Base-by-base conservation (phyloP, 331 rosid species). In the Spiraea crenata region DNA sequence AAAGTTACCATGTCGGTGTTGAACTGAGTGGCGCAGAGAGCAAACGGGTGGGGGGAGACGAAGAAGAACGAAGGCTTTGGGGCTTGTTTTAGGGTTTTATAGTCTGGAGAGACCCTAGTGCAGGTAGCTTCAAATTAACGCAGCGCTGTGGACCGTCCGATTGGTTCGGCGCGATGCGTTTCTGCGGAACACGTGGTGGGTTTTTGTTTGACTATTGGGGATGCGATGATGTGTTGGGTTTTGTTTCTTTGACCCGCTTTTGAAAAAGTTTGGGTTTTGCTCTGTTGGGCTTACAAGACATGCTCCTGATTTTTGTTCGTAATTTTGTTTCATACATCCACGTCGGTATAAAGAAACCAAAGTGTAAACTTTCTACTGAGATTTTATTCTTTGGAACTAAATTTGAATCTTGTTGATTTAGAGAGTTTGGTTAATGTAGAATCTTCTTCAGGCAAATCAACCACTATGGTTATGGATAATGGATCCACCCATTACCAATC, bases 131-230 rank as follows among this genome's bases (percentile, higher is more conserved):
- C 79, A 35, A 57, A 7, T 63, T 58, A 41, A 82, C 87, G 90
- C 87, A 7, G 82, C 63, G 44, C 3, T 80, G 59, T 77, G 42
- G 51, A 51, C 87, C 89, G 85, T 85, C 51, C 63, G 85, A 85
- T 85, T 56, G 8, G 9, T 2, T 45, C 4, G 20, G 6, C 13
- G 2, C 31, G 14, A 14, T 52, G 8, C 13, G 12, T 37, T 9
- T 52, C 31, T 25, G 31, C 31, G 31, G 31, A 25, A 25, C 31
- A 25, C 31, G 31, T 25, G 31, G 31, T 25, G 31, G 31, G 31
- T 25, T 25, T 25, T 25, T 25, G 31, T 25, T 25, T 25, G 31
- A 25, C 31, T 25, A 25, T 25, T 25, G 31, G 31, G 31, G 31
- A 25, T 25, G 31, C 2, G 31, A 20, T 40, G 20, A 25, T 42